Evolutionary conservation across 371 early-diverging fungal species (phyloP).

Genomic region (Lichtheimia ornata): DNA sequence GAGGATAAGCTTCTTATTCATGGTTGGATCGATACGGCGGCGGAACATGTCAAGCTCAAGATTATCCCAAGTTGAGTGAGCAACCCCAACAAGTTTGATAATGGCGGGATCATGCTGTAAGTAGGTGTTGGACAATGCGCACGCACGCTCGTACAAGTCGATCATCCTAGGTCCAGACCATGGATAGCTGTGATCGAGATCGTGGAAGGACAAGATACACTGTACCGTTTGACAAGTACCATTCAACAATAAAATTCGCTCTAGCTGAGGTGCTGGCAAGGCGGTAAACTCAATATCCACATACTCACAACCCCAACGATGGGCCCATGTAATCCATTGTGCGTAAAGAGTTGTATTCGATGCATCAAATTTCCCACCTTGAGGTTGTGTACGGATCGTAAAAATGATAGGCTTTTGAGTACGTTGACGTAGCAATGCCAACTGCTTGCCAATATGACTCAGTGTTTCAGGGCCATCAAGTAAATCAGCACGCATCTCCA

Average conservation of each 20-base stretch:
- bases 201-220: slow-evolving; percentile 88
- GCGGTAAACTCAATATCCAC: slow-evolving; percentile 84
- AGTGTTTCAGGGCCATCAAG: slow-evolving; percentile 38
- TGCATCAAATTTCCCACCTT: slow-evolving; percentile 77
- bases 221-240: slow-evolving; percentile 39
- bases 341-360: slow-evolving; percentile 53
- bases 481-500: slow-evolving; percentile 92
- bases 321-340: slow-evolving; percentile 59
- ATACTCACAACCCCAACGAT: slow-evolving; percentile 87
- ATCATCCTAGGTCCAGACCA: slow-evolving; percentile 58
- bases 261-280: slow-evolving; percentile 22
- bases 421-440: slow-evolving; percentile 21
- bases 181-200: slow-evolving; percentile 54
- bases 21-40: slow-evolving; percentile 15
- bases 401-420: slow-evolving; percentile 72
- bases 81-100: slow-evolving; percentile 85
- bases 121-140: slow-evolving; percentile 13
- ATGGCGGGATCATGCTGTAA: slow-evolving; percentile 52
- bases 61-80: slow-evolving; percentile 73
- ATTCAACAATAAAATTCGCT: slow-evolving; percentile 49
- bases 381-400: slow-evolving; percentile 82
- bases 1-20: slow-evolving; percentile 72
- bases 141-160: slow-evolving; percentile 39
- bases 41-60: slow-evolving; percentile 67
- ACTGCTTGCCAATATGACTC: slow-evolving; percentile 18